A percentile compares a stretch with the other conserved stretches of the same genome.
These are phyloP conservation scores for Pyrenula aspistea DNA, from an alignment of 495 filamentous ascomycete genomes.

Conservation along the genomic window DNA sequence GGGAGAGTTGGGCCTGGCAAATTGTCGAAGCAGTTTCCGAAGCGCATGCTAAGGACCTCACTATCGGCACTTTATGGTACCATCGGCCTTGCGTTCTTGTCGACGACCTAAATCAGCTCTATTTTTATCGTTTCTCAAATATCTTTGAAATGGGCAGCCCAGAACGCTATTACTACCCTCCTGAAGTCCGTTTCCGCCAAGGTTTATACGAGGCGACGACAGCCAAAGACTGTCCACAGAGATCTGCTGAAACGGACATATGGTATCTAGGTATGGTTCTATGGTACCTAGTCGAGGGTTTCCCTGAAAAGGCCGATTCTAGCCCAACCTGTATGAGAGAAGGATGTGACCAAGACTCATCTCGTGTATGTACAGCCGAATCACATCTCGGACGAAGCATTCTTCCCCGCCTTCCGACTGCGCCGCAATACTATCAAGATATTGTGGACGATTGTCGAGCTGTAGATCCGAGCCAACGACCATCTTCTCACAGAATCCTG, in stretches of 20 bases:
- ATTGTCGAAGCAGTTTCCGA: neutral
- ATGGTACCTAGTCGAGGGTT: neutral
- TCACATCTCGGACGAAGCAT: neutral
- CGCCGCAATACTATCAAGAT: neutral
- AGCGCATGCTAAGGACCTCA: neutral
- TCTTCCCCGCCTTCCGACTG: neutral
- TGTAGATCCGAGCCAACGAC: neutral
- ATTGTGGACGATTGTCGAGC: neutral
- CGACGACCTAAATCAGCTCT: neutral
- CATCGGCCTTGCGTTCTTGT: neutral
- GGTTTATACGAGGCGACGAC: neutral
- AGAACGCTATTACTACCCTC: neutral
- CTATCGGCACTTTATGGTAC: neutral
- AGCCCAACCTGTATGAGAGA: neutral
- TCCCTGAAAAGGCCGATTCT: neutral
- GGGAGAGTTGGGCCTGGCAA: neutral
- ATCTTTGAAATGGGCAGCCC: neutral
- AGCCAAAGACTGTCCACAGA: neutral
- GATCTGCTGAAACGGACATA: neutral
- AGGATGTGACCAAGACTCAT: neutral
- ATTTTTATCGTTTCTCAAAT: neutral
- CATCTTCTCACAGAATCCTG: neutral
- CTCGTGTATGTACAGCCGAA: neutral
- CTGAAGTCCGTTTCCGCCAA: neutral
- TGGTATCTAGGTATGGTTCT: neutral